Conservation (phyloP, 148 eudicot genomes). For the Chenopodium berlandieri region DNA sequence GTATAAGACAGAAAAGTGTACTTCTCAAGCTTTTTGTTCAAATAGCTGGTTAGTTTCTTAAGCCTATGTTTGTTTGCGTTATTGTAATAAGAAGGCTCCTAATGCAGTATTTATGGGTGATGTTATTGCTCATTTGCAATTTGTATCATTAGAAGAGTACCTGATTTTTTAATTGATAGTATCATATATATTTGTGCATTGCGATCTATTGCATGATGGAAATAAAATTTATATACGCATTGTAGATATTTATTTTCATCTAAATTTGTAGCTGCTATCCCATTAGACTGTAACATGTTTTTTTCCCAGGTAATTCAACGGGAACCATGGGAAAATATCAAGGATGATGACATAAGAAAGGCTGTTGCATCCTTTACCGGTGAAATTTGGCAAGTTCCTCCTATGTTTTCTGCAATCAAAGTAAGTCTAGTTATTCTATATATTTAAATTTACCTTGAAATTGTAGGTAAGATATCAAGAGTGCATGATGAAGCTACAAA, state of each 20-base stretch:
- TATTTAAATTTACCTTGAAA: background rate
- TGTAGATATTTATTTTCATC: background rate
- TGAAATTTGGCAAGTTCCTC: conserved; percentile 99
- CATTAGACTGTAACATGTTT: background rate
- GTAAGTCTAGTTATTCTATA: conserved; percentile 42
- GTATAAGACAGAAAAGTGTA: background rate
- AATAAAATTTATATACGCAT: background rate
- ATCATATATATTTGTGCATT: background rate
- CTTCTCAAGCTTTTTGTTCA: background rate
- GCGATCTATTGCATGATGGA: background rate
- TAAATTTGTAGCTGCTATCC: background rate
- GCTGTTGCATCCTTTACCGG: conserved; percentile 82
- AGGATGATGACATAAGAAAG: conserved; percentile 79
- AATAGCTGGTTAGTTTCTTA: background rate
- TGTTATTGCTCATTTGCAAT: background rate
- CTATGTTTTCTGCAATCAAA: conserved; percentile 98
- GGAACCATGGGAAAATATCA: conserved; percentile 97
- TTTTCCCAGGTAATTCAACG: conserved; percentile 75
- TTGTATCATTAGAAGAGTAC: background rate
- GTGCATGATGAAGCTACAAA: background rate
- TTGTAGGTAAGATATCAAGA: background rate
- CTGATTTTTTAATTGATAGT: background rate
- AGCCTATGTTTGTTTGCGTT: background rate
- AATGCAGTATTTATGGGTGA: background rate
- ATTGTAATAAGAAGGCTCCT: background rate